Evolutionary conservation across 495 filamentous ascomycete genomes (phyloP).

Genomic region (Chaetomidium leptoderma): DNA sequence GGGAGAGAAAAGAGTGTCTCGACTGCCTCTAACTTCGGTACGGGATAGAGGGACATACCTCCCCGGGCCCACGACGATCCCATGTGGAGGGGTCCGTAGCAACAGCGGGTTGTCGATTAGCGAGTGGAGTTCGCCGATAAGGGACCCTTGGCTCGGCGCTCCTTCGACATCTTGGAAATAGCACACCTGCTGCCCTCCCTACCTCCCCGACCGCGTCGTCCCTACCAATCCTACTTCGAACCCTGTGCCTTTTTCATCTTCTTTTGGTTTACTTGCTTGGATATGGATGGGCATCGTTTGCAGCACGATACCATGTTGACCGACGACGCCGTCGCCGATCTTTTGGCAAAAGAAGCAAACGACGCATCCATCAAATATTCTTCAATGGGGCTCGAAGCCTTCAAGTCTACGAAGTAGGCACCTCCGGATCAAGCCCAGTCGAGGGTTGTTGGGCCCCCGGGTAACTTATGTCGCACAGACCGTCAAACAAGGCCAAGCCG

Average conservation of each 20-base stretch:
- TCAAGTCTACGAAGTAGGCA: conserved; percentile 59
- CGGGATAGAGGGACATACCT: too few species aligned
- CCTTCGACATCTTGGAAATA: too few species aligned
- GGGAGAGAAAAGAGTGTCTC: too few species aligned
- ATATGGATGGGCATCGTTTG: conserved; percentile 23
- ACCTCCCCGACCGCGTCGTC: not conserved
- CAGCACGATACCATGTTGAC: conserved; percentile 45
- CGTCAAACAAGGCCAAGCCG: conserved; percentile 72
- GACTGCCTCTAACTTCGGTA: too few species aligned
- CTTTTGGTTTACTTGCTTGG: too few species aligned
- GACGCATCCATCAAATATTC: conserved; percentile 67
- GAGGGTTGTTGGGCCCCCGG: not conserved
- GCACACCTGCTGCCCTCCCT: too few species aligned
- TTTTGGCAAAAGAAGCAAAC: conserved; percentile 70
- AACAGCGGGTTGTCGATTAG: too few species aligned
- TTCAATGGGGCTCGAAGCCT: conserved; percentile 64
- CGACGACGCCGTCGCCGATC: conserved; percentile 70
- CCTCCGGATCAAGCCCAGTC: conserved; percentile 1
- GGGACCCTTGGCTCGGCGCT: too few species aligned
- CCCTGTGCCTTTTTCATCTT: not conserved
- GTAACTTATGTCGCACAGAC: conserved; percentile 30
- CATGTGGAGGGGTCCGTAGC: too few species aligned
- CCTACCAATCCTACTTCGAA: not conserved
- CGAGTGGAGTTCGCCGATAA: too few species aligned
- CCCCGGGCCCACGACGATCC: too few species aligned